phyloP scores from a whole-genome alignment of 495 filamentous ascomycete genomes.

The Usnea hakonensis region DNA sequence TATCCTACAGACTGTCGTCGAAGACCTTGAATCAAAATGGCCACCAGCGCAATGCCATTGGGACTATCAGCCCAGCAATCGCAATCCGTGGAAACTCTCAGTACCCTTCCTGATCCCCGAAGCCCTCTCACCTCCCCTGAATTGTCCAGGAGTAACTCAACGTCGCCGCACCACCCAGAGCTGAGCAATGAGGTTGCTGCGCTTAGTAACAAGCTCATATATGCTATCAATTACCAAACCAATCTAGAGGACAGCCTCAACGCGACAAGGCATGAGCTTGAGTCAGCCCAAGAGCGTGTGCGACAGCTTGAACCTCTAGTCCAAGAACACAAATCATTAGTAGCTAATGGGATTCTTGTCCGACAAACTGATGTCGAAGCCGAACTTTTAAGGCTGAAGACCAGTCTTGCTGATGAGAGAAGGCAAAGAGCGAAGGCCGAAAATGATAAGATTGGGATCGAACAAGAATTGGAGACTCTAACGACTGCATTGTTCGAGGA shows the following conservation, averaged over 20 bases:
- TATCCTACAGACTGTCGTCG: neutral
- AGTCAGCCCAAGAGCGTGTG: slow-evolving; percentile 60
- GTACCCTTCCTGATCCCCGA: slow-evolving; percentile 46
- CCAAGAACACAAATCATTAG: slow-evolving; percentile 61
- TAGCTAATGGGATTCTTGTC: slow-evolving; percentile 65
- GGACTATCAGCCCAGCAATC: slow-evolving; percentile 26
- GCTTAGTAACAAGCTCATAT: slow-evolving; percentile 89
- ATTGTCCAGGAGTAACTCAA: slow-evolving; percentile 32
- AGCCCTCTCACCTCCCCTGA: slow-evolving; percentile 31
- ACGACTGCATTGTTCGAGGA: slow-evolving; percentile 91
- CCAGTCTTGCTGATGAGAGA: slow-evolving; percentile 56
- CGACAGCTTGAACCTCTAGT: slow-evolving; percentile 59
- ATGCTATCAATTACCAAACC: slow-evolving; percentile 96
- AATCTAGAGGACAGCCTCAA: slow-evolving; percentile 81
- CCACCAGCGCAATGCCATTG: slow-evolving; percentile 23
- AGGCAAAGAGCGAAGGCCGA: slow-evolving; percentile 51
- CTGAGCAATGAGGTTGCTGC: slow-evolving; percentile 82
- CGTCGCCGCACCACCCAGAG: slow-evolving; percentile 58
- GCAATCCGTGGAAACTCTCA: slow-evolving; percentile 39
- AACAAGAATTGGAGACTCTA: slow-evolving; percentile 77
- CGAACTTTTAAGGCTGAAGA: slow-evolving; percentile 61
- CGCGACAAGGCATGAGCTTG: slow-evolving; percentile 73
- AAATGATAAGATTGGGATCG: slow-evolving; percentile 65
- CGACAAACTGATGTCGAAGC: slow-evolving; percentile 58
- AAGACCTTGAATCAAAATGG: slow-evolving; percentile 18